Evolutionary conservation across 2,329 filamentous ascomycete species (phyloP), one percentile per base, ranked within the genome.

Genomic region (Fusarium napiforme): DNA sequence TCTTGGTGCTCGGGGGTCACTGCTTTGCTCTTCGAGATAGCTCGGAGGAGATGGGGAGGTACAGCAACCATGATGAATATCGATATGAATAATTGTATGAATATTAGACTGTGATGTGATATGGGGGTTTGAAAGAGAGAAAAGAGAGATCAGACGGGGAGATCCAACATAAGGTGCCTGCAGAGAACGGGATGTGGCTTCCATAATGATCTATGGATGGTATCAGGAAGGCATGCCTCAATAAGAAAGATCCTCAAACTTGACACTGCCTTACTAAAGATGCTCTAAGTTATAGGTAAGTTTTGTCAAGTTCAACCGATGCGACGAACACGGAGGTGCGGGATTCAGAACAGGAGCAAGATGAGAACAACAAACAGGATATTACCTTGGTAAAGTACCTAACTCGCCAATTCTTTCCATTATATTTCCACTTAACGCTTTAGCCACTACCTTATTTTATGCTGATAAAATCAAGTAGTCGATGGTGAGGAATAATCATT

Each of bases 1-100:
- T 80, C 65, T 30, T 84, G 82, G 9, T 75, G 67, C 5, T 83
- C 79, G 5, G 82, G 77, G 42, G 85, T 85, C 65, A 9, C 19
- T 11, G 72, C 67, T 7, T 79, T 71, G 42, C 82, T 83, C 53
- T 84, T 79, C 39, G 83, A 83, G 58, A 87, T 85, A 60, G 80
- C 81, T 37, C 76, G 79, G 28, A 87, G 81, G 16, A 87, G 80
- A 63, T 87, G 83, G 26, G 85, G 85, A 26, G 85, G 85, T 9
- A 87, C 23, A 21, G 45, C 50, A n/a, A 66, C 60, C 64, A 67
- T 67, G 28, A 28, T 59, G 30, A 30, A 36, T 46, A 21, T 46
- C 21, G 39, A 42, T 36, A 37, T 30, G 46, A 23, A 58, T 37
- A 21, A 45, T 18, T 45, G 32, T 40, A 49, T n/a, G 45, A n/a